Evolutionary conservation across 2,329 filamentous ascomycete genomes (phyloP).

Genomic region (Penicillium sp.): DNA sequence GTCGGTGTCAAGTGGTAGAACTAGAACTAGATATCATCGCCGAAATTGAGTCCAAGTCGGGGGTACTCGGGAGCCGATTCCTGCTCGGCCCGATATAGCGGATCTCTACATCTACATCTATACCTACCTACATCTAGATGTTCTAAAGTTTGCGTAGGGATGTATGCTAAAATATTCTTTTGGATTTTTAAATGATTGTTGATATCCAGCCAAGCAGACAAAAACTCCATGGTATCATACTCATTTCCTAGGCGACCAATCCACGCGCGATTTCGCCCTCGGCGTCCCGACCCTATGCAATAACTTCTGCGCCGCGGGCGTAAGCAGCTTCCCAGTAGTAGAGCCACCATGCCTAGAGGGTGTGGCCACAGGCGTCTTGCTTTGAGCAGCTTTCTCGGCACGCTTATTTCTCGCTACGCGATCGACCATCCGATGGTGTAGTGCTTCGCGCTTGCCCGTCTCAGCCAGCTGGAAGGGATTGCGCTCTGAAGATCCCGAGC

Average conservation of each 20-base stretch:
- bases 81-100: slow-evolving; percentile 18
- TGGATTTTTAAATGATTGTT: not conserved
- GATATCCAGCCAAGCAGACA: not conserved
- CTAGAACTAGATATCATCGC: not conserved
- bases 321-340: slow-evolving; percentile 37
- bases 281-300: slow-evolving; percentile 37
- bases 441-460: slow-evolving; percentile 72
- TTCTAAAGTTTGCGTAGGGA: no score
- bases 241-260: slow-evolving; percentile 24
- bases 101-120: not conserved
- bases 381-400: slow-evolving; percentile 60
- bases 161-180: not conserved
- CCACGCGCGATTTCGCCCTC: slow-evolving; percentile 18
- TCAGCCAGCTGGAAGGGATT: slow-evolving; percentile 82
- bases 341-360: slow-evolving; percentile 22
- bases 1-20: not conserved
- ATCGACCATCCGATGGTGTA: slow-evolving; percentile 87
- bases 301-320: slow-evolving; percentile 47
- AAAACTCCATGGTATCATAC: slow-evolving; percentile 20
- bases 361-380: slow-evolving; percentile 47
- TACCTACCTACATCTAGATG: no score
- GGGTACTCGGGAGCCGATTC: slow-evolving; percentile 17
- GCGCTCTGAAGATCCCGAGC: slow-evolving; percentile 53
- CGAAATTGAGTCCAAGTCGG: slow-evolving; percentile 10
- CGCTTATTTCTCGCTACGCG: slow-evolving; percentile 73